These are phyloP conservation scores for Crucihimalaya himalaica DNA, from an alignment of 345 rosid species.

Conservation along the genomic window DNA sequence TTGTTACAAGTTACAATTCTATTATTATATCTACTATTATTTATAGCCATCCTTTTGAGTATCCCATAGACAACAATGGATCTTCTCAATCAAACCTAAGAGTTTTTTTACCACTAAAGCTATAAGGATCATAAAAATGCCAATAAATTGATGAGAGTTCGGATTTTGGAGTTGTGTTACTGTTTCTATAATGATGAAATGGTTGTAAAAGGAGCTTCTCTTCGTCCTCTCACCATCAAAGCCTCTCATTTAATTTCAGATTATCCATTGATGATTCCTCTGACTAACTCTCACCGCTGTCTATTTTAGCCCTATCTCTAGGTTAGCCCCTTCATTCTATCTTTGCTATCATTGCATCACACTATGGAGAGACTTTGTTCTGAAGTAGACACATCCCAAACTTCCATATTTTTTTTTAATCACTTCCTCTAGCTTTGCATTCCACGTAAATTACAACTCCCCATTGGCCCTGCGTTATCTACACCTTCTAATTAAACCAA, in stretches of 20 bases:
- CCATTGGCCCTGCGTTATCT: neutral
- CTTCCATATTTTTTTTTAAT: neutral
- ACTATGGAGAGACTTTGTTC: slow-evolving; percentile 26
- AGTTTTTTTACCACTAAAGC: slow-evolving; percentile 14
- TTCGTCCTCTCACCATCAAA: slow-evolving; percentile 32
- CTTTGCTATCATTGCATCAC: slow-evolving; percentile 38
- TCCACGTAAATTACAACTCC: slow-evolving; percentile 19
- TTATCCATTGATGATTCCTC: slow-evolving; percentile 37
- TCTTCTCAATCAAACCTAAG: slow-evolving; percentile 8
- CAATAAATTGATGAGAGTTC: slow-evolving; percentile 6
- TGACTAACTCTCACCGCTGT: slow-evolving; percentile 36
- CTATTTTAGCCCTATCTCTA: slow-evolving; percentile 34
- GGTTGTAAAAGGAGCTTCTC: slow-evolving; percentile 16
- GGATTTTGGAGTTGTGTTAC: neutral
- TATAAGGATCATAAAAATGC: neutral
- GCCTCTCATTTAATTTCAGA: slow-evolving; percentile 28
- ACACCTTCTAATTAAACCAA: slow-evolving; percentile 17
- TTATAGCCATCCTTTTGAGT: slow-evolving; percentile 29
- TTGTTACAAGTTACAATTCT: slow-evolving; percentile 26
- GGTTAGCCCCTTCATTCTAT: slow-evolving; percentile 30
- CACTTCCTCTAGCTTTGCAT: neutral
- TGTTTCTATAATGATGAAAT: slow-evolving; percentile 19
- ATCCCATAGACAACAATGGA: neutral
- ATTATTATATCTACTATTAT: slow-evolving; percentile 26
- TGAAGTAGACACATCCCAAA: slow-evolving; percentile 29